Conservation (phyloP, 345 rosid species). For the Melaleuca alternifolia region DNA sequence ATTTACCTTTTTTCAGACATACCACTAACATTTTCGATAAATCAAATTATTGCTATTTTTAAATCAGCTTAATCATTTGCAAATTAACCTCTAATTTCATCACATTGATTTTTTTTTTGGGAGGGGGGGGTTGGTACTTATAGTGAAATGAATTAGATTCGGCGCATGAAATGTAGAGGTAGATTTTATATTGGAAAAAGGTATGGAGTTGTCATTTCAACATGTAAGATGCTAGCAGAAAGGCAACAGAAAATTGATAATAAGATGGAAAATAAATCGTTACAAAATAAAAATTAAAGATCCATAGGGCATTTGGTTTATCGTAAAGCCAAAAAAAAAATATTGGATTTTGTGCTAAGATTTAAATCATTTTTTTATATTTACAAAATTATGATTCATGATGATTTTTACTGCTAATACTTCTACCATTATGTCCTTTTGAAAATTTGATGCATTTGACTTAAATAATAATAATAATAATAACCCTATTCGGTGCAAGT, state of each 20-base stretch:
- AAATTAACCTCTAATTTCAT: neutral
- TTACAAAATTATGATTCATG: neutral
- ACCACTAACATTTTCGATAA: neutral
- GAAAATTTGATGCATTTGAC: neutral
- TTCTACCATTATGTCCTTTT: neutral
- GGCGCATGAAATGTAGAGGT: neutral
- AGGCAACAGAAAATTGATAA: too few relatives aligned
- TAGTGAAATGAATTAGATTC: neutral
- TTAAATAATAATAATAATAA: neutral
- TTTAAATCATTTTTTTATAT: neutral
- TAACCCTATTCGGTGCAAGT: neutral
- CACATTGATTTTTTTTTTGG: neutral
- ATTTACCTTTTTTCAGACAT: neutral
- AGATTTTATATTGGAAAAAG: too few relatives aligned
- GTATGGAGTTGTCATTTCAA: too few relatives aligned
- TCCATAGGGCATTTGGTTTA: too few relatives aligned
- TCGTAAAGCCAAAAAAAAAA: too few relatives aligned
- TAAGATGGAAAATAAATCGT: too few relatives aligned
- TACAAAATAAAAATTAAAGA: too few relatives aligned
- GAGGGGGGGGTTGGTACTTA: too few relatives aligned
- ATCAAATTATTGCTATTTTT: neutral
- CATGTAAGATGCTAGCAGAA: too few relatives aligned
- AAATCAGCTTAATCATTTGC: neutral
- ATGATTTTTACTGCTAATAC: fast-evolving
- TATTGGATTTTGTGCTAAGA: neutral